Evolutionary conservation across 108 stramenopile genomes (phyloP), one percentile per base, ranked within the genome.

Genomic region (Cyclotella cryptica): DNA sequence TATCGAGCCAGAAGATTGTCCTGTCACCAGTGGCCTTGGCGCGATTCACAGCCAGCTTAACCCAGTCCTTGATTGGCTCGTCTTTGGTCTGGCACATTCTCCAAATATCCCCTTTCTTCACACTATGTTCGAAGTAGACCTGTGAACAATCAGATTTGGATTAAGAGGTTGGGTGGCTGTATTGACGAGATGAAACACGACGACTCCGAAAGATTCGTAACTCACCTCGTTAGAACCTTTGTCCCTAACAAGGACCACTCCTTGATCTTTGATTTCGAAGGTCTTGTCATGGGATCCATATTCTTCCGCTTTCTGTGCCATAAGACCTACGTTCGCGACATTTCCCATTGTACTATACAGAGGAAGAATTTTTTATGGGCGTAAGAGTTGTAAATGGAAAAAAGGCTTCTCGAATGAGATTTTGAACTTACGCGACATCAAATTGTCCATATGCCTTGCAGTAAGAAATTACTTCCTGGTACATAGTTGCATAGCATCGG

Each of bases 281-380:
- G 97, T 97, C 83, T 96, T 97, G 82, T 95, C 93, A 71, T 97
- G 97, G 12, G 91, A 93, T 13, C 97, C 97, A 70, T 97, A 97
- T 74, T 97, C 97, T 72, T 97, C 93, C 3, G 97, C 97, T 83
- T 97, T 90, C 40, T 93, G 88, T 13, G 97, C 97, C 97, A 97
- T 97, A 17, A 97, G 79, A 28, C 97, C 97, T 21, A 96, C 97
- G 69, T 96, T 97, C 69, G 87, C 58, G 27, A 90, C 89, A 68
- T 84, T 86, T 26, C 92, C 92, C 92, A 92, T 92, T 39, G 92
- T 92, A 28, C 83, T 72, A 18, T 26, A 27, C 26, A 60, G 21
- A 0, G 3, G 49, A 54, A 17, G 5, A 15, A 66, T 22, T 22
- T 43, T 28, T 0, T 13, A 67, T 0, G 40, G 7, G 27, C 30